Base-by-base conservation (phyloP, 2,329 filamentous ascomycete genomes). In the Aspergillus pseudotamarii region DNA sequence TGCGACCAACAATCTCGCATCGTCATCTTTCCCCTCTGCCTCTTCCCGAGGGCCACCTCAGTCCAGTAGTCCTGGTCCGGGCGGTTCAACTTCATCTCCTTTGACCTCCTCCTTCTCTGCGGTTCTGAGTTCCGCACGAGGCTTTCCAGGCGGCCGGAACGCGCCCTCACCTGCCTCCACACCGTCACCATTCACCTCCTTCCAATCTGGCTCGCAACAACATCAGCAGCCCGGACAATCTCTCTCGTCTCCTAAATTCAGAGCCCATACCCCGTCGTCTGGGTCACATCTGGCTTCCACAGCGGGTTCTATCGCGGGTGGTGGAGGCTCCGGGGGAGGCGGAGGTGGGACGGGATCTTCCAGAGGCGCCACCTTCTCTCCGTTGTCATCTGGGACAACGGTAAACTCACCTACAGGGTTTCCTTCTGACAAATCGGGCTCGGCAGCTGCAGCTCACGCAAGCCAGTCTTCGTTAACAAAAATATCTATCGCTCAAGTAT, bases 401-500 rank as follows among this genome's bases (percentile, higher is more conserved):
- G 79, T 80, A 77, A 78, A 86, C 67, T 82, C 80, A 58, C 80
- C 81, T 23, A 82, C 85, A 64, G 85, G 84, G 43, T 84, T 82
- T 71, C 81, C 83, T 60, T 78, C 80, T 76, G 72, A 80, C 72
- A 79, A 85, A 79, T 72, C 79, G 73, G 69, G 75, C 46, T 78
- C 78, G 14, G 69, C 76, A 64, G 71, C 73, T 67, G 78, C 80
- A 54, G 78, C 81, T 62, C 76, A 78, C 71, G 81, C 81, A 41
- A 81, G 83, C 66, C 80, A 84, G 71, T 85, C 83, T 56, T 90
- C 89, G 75, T 85, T 98, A 72, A 91, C 91, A 65, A 97, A 96
- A 82, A 95, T 99, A 78, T 93, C 95, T 72, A 90, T 97, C 74
- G 93, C 95, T 69, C 95, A 99, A 83, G 89, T 98, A 69, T 96